Base-by-base conservation (phyloP, 805 yeast genomes). In the Aciculoconidium aculeatum region DNA sequence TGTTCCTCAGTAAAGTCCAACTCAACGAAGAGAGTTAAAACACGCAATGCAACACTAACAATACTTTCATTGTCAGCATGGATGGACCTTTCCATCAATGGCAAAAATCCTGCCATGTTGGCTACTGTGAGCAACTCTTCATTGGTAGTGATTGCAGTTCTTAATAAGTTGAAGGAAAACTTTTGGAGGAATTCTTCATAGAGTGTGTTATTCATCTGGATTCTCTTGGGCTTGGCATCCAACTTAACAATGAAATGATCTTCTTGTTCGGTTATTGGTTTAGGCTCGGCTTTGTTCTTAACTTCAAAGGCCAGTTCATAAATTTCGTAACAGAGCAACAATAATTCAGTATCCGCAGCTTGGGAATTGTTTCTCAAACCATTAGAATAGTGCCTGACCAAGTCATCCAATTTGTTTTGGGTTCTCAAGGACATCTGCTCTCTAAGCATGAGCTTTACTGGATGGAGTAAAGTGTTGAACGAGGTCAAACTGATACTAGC, bases 301-400 rank as follows among this genome's bases (percentile, higher is more conserved):
- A 17, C 17, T 11, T 47, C 56, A 11, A 55, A 51, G 1, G 88
- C 66, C 39, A 75, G 79, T 16, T 64, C 51, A 46, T 75, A 77
- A 15, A 90, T 61, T 50, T 87, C 88, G 48, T 74, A 80, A 52
- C 95, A 80, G 35, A 90, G 61, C 6, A 75, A 60, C 24, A 90
- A 59, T 25, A 82, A 75, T 11, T 76, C 79, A 14, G 69, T 64
- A 4, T 70, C 53, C 0, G 75, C 58, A 1, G 74, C 58, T 32
- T 77, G 83, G 5, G 59, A 61, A 50, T 90, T 92, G 39, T 70
- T 77, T 41, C 76, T 73, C 33, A 92, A 58, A 17, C 98, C 98
- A n/a, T 74, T 54, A 0, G 94, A 67, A 44, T 79, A 74, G 37
- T 94, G 71, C 51, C 84, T 71, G 40, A 90, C 53, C 22, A 92